phyloP scores from a whole-genome alignment of 73 alveolate genomes.

The Loxodes magnus region DNA sequence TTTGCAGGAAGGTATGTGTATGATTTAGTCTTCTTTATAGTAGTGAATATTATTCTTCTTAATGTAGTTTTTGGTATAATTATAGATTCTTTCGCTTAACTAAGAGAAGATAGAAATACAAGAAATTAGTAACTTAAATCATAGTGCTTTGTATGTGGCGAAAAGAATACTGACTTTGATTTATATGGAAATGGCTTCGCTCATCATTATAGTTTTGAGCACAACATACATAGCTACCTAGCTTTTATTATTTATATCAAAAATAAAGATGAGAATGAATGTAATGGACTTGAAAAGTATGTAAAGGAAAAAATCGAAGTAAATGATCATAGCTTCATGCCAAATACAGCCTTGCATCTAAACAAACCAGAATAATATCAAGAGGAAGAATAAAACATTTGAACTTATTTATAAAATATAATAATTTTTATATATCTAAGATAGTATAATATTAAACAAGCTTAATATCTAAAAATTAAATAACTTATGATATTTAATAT shows the following conservation, averaged over 20 bases:
- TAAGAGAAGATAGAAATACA: slow-evolving; percentile 47
- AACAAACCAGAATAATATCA: too few relatives aligned
- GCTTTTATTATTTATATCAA: slow-evolving; percentile 29
- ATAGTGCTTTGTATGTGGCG: slow-evolving; percentile 73
- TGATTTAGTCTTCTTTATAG: slow-evolving; percentile 56
- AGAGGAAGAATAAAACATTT: too few relatives aligned
- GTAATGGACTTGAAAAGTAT: slow-evolving; percentile 37
- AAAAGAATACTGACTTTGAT: too few relatives aligned
- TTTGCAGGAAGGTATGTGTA: slow-evolving; percentile 54
- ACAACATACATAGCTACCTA: slow-evolving; percentile 36
- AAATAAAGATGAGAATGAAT: slow-evolving; percentile 11
- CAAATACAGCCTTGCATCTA: slow-evolving; percentile 3
- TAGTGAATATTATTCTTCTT: slow-evolving; percentile 52
- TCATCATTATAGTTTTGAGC: slow-evolving; percentile 33
- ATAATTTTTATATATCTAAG: too few relatives aligned
- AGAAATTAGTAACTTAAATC: slow-evolving; percentile 41
- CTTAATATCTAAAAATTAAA: too few relatives aligned
- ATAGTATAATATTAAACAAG: too few relatives aligned
- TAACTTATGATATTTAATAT: too few relatives aligned
- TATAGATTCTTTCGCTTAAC: slow-evolving; percentile 68
- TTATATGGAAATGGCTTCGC: slow-evolving; percentile 23
- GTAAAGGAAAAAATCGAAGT: slow-evolving; percentile 17
- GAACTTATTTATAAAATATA: too few relatives aligned
- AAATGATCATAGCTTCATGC: slow-evolving; percentile 24
- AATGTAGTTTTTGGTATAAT: slow-evolving; percentile 60